Evolutionary conservation across 495 filamentous ascomycete genomes (phyloP).

Genomic region (Penicillium chermesinum): DNA sequence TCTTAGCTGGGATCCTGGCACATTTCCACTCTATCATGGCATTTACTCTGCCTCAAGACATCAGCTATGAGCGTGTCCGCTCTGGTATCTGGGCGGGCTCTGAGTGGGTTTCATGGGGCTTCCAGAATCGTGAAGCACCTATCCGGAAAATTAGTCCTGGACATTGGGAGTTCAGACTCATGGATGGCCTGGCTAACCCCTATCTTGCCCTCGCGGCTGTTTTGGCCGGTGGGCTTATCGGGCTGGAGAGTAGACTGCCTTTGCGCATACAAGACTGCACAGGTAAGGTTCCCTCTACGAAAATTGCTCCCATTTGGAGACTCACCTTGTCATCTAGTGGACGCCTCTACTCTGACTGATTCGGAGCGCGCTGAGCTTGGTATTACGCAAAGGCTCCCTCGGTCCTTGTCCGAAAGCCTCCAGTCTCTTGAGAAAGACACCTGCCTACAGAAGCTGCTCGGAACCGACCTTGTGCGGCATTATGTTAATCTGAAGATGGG

Average conservation of each 20-base stretch:
- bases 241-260: slow-evolving; percentile 41
- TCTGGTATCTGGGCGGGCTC: slow-evolving; percentile 53
- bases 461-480: slow-evolving; percentile 49
- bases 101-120: slow-evolving; percentile 43
- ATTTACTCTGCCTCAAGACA: slow-evolving; percentile 33
- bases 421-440: slow-evolving; percentile 17
- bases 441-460: slow-evolving; percentile 36
- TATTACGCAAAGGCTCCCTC: slow-evolving; percentile 39
- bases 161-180: slow-evolving; percentile 39
- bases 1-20: slow-evolving; percentile 34
- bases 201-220: slow-evolving; percentile 54
- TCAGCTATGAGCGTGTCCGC: slow-evolving; percentile 39
- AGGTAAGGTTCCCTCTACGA: slow-evolving; percentile 30
- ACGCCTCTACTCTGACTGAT: slow-evolving; percentile 26
- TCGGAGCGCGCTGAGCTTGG: slow-evolving; percentile 22
- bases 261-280: slow-evolving; percentile 54
- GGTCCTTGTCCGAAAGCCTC: slow-evolving; percentile 29
- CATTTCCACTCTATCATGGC: slow-evolving; percentile 32
- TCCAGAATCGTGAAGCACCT: slow-evolving; percentile 41
- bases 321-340: too few relatives aligned
- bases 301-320: too few relatives aligned
- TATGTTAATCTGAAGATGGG: slow-evolving; percentile 57
- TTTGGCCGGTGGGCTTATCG: slow-evolving; percentile 60
- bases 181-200: slow-evolving; percentile 41
- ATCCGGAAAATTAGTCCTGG: slow-evolving; percentile 34